Conservation (phyloP, 495 filamentous ascomycete species). For the Penicillium dipodomyicola region DNA sequence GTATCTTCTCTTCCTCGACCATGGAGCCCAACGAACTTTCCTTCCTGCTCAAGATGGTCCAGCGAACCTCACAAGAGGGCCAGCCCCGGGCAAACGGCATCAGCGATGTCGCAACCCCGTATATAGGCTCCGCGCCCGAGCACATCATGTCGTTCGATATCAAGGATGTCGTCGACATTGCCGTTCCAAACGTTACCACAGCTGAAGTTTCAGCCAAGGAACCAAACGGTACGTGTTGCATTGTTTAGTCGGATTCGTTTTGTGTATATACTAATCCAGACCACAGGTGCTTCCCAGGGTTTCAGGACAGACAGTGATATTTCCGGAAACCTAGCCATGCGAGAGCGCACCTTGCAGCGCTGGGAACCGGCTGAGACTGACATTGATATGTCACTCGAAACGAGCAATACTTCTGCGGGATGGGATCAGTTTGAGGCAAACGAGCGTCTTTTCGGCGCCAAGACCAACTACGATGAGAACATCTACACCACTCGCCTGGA, state of each 20-base stretch:
- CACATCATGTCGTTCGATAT: constrained; percentile 76
- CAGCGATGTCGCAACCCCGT: constrained; percentile 49
- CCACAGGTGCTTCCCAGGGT: constrained; percentile 47
- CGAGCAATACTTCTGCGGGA: constrained; percentile 39
- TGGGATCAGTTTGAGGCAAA: constrained; percentile 98
- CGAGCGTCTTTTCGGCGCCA: constrained; percentile 79
- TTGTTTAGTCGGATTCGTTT: neutral
- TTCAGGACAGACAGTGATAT: constrained; percentile 92
- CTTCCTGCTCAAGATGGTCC: constrained; percentile 81
- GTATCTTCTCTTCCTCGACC: constrained; percentile 62
- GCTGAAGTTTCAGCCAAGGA: constrained; percentile 51
- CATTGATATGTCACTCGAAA: constrained; percentile 68
- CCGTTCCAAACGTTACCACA: constrained; percentile 54
- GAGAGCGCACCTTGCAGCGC: constrained; percentile 74
- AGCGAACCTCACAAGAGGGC: constrained; percentile 53
- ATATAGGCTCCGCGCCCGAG: constrained; percentile 60
- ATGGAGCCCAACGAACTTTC: constrained; percentile 57
- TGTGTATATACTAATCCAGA: constrained; percentile 11
- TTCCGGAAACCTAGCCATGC: constrained; percentile 64
- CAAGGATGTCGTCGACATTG: constrained; percentile 70
- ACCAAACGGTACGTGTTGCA: constrained; percentile 61
- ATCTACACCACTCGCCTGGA: constrained; percentile 92
- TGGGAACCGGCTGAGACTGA: constrained; percentile 73
- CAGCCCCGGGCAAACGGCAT: constrained; percentile 56
- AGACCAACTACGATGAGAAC: constrained; percentile 85